phyloP scores from a whole-genome alignment of 257 asterid species.

The Pogostemon cablin region DNA sequence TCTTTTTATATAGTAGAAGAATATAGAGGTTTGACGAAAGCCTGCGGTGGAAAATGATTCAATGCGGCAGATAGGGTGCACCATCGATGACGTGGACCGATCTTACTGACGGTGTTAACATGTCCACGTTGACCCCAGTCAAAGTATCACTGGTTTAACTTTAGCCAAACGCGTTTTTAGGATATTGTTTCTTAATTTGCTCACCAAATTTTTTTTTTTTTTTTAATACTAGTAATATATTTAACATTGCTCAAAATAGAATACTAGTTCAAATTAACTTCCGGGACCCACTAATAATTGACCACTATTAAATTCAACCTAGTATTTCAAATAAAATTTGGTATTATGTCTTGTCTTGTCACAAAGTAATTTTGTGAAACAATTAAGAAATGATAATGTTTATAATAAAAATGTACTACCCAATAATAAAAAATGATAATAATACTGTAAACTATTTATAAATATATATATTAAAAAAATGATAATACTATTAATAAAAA shows the following conservation, averaged over 20 bases:
- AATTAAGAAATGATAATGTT: too few relatives aligned
- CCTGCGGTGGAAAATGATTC: not conserved
- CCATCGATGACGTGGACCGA: slow-evolving; percentile 17
- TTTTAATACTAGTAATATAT: not conserved
- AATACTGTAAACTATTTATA: too few relatives aligned
- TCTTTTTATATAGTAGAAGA: too few relatives aligned
- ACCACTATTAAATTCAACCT: slow-evolving; percentile 10
- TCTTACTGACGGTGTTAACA: slow-evolving; percentile 35
- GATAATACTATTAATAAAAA: too few relatives aligned
- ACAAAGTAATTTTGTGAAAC: too few relatives aligned
- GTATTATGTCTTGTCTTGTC: too few relatives aligned
- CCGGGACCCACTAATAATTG: not conserved
- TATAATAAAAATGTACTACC: too few relatives aligned
- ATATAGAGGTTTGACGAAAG: too few relatives aligned
- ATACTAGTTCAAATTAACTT: not conserved
- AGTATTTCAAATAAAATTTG: not conserved
- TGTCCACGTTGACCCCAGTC: slow-evolving; percentile 38
- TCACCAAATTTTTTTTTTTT: not conserved
- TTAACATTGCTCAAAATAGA: not conserved
- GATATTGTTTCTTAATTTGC: not conserved
- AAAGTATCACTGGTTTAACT: slow-evolving; percentile 7
- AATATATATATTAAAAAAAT: too few relatives aligned
- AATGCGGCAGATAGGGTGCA: slow-evolving; percentile 7
- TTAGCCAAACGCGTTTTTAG: slow-evolving; percentile 19
- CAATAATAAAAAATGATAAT: too few relatives aligned